phyloP scores from a whole-genome alignment of 805 yeast species.

The Teunomyces gatunensis region DNA sequence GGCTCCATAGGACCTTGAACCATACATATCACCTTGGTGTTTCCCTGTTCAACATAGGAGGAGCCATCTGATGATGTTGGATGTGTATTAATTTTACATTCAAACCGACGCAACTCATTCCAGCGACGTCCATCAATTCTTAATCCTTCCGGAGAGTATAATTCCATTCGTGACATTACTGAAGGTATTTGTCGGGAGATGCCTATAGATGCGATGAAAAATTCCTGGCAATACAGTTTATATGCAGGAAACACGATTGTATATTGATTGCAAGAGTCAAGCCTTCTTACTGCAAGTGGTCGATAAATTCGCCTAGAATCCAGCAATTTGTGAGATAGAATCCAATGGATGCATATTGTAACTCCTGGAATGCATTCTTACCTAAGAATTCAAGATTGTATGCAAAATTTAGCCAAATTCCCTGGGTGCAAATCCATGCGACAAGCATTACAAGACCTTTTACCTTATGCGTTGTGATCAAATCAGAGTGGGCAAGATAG shows the following conservation, averaged over 20 bases:
- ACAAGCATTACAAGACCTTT: conserved; percentile 42
- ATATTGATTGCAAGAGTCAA: too few species aligned
- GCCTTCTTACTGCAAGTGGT: conserved; percentile 8
- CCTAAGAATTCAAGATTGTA: conserved; percentile 82
- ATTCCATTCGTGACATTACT: conserved; percentile 51
- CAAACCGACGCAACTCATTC: conserved; percentile 85
- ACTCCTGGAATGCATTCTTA: conserved; percentile 54
- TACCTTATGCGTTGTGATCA: conserved; percentile 17
- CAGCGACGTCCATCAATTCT: conserved; percentile 92
- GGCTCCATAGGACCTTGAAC: conserved; percentile 94
- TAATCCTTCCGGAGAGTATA: conserved; percentile 94
- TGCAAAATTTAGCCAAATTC: conserved; percentile 74
- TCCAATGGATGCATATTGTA: conserved; percentile 52
- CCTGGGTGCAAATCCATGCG: conserved; percentile 74
- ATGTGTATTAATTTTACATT: conserved; percentile 82
- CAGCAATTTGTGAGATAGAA: conserved; percentile 65
- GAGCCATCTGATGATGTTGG: conserved; percentile 90
- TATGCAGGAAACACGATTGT: too few species aligned
- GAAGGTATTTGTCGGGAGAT: background rate
- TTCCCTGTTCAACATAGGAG: conserved; percentile 87
- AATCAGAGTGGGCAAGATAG: conserved; percentile 48
- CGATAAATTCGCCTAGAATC: conserved; percentile 56
- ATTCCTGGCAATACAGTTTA: background rate
- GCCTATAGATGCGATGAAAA: conserved; percentile 1
- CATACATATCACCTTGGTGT: conserved; percentile 79